Evolutionary conservation across 1,284 basidiomycete species (phyloP).

Genomic region (Tylopilus orsonianus): DNA sequence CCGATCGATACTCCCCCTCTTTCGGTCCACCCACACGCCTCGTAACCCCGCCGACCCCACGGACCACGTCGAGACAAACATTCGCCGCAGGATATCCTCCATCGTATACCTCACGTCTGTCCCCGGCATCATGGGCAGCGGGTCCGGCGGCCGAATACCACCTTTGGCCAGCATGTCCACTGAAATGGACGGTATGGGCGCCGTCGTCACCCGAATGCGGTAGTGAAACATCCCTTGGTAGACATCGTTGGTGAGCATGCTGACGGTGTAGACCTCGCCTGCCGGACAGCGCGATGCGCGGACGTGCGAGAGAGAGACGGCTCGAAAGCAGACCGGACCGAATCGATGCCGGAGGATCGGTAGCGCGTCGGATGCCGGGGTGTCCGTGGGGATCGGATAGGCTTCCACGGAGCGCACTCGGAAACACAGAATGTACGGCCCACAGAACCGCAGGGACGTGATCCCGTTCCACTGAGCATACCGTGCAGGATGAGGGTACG

Average conservation of each 20-base stretch:
- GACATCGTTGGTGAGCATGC: constrained; percentile 51
- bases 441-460: constrained; percentile 46
- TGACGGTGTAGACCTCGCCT: constrained; percentile 28
- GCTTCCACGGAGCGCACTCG: constrained; percentile 51
- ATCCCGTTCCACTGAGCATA: constrained; percentile 50
- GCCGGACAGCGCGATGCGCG: constrained; percentile 11
- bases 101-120: not conserved
- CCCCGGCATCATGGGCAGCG: constrained; percentile 1
- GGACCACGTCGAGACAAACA: constrained; percentile 46
- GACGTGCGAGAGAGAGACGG: constrained; percentile 41
- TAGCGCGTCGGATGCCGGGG: not conserved
- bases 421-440: constrained; percentile 48
- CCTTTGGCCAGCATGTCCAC: constrained; percentile 36
- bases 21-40: constrained; percentile 52
- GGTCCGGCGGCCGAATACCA: constrained; percentile 18
- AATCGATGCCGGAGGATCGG: constrained; percentile 35
- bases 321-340: constrained; percentile 41
- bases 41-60: constrained; percentile 46
- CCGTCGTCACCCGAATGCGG: constrained; percentile 32
- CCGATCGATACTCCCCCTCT: constrained; percentile 36
- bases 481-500: not conserved
- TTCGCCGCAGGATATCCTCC: constrained; percentile 22
- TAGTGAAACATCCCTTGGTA: constrained; percentile 54
- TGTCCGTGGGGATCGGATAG: constrained; percentile 33
- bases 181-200: constrained; percentile 24